Base-by-base conservation (phyloP, 2,329 filamentous ascomycete genomes). In the Arthrobotrys sinensis region DNA sequence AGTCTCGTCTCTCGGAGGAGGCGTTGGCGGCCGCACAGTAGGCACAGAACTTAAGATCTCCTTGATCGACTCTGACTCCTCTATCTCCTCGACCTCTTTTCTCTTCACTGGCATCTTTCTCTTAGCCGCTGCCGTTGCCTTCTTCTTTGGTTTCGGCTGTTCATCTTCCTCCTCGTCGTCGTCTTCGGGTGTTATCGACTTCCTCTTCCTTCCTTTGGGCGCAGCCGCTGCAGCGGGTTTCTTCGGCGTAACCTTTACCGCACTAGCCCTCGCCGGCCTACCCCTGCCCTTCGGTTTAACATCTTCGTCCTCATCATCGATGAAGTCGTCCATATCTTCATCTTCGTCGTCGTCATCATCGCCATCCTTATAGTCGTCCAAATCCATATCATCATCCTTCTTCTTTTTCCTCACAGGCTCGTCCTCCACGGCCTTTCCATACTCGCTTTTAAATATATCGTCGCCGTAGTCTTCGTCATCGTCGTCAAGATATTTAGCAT, bases 11-110 rank as follows among this genome's bases (percentile, higher is more conserved):
- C 91, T 89, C 0, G 91, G 88, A 1, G 95, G 94, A 48, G 96
- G 95, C 2, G 93, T 92, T 4, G 96, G 96, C 21, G 96, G 88
- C 75, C 91, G 88, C 48, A 99, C 89, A 0, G 90, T 93, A 4
- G 93, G 92, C 76, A 99, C 95, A 81, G 90, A 93, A 83, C 97
- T 91, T 36, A 98, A 89, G 53, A 99, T 97, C 60, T 91, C 90
- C 83, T 97, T 90, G 19, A 97, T 90, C 21, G 89, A 88, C 14
- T 91, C 88, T 82, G 72, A 50, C 60, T 90, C 91, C 82, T 96
- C 93, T 1, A 88, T 85, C 5, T 87, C 87, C 2, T 90, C 88
- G 2, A 88, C 87, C 83, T 93, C 92, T 84, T 92, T 92, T 10
- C 88, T 85, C 81, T 86, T 86, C 76, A 86, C 86, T 2, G 88